A percentile compares a stretch with the other conserved stretches of the same genome.
Evolutionary conservation across 169 alveolate genomes (phyloP).

Genomic region (Cryptosporidium canis): DNA sequence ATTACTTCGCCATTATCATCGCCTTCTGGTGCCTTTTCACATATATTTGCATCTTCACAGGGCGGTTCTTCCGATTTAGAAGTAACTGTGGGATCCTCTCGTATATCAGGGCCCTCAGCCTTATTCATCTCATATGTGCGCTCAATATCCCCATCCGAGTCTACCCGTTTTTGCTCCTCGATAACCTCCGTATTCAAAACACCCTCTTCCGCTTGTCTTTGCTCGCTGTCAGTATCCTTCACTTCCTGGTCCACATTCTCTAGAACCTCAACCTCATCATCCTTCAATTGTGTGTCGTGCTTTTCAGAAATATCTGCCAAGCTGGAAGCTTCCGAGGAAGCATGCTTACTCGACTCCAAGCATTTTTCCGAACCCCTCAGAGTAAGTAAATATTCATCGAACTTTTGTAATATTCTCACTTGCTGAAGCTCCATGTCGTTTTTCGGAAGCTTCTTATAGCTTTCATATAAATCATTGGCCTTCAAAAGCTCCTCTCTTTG

Average conservation of each 20-base stretch:
- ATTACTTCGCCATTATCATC: neutral
- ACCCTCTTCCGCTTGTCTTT: neutral
- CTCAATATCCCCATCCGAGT: neutral
- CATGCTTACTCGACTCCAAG: neutral
- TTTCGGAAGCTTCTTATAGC: conserved; percentile 47
- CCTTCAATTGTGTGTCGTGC: neutral
- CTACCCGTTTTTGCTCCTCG: neutral
- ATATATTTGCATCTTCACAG: neutral
- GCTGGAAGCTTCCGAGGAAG: neutral
- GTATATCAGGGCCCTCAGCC: no score
- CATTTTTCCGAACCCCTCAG: neutral
- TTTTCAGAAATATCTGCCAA: neutral
- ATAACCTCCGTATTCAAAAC: neutral
- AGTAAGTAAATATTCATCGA: conserved; percentile 22
- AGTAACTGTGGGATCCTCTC: no score
- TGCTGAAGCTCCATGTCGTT: conserved; percentile 50
- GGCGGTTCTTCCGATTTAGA: neutral
- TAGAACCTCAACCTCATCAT: neutral
- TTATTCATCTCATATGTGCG: no score
- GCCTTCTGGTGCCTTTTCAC: neutral
- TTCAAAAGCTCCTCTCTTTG: conserved; percentile 67
- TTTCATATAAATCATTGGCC: conserved; percentile 50
- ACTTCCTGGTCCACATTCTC: neutral
- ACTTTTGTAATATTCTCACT: conserved; percentile 22
- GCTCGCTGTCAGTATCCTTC: neutral